Conservation (phyloP, 805 yeast genomes). For the Starmerella sirachaensis region DNA sequence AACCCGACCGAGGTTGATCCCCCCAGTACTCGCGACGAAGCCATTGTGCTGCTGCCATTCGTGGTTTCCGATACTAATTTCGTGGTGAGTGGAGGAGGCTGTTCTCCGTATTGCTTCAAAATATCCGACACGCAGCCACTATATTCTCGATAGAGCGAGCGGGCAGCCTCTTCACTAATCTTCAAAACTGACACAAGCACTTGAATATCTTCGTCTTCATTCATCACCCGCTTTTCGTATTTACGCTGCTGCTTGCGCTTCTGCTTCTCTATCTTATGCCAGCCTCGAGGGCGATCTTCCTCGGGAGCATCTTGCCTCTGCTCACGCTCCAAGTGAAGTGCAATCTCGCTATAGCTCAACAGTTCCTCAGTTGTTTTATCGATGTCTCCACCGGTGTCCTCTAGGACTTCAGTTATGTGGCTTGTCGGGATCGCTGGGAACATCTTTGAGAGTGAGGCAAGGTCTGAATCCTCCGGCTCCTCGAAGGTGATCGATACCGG, state of each 20-base stretch:
- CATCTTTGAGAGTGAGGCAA: conserved; percentile 9
- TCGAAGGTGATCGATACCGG: too few relatives aligned
- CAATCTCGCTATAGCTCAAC: conserved; percentile 11
- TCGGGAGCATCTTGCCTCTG: too few relatives aligned
- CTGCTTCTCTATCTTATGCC: conserved; percentile 1
- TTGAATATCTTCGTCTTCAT: conserved; percentile 7
- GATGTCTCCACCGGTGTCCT: conserved; percentile 1
- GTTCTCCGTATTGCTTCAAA: too few relatives aligned
- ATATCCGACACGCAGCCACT: conserved; percentile 5
- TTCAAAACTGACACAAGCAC: conserved; percentile 1
- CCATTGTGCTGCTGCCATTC: too few relatives aligned
- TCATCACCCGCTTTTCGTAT: background rate
- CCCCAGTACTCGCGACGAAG: too few relatives aligned
- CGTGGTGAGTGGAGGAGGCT: too few relatives aligned
- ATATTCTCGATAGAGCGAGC: conserved; percentile 10
- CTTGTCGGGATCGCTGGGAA: conserved; percentile 10
- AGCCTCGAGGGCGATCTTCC: too few relatives aligned
- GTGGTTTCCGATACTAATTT: too few relatives aligned
- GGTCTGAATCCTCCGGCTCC: too few relatives aligned
- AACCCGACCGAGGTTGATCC: too few relatives aligned
- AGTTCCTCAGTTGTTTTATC: conserved; percentile 13
- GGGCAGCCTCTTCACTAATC: conserved; percentile 4
- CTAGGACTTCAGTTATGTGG: background rate
- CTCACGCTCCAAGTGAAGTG: too few relatives aligned
- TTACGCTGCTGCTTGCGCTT: conserved; percentile 3